Base-by-base conservation (phyloP, 306 rosid species). In the Fragaria nilgerrensis region DNA sequence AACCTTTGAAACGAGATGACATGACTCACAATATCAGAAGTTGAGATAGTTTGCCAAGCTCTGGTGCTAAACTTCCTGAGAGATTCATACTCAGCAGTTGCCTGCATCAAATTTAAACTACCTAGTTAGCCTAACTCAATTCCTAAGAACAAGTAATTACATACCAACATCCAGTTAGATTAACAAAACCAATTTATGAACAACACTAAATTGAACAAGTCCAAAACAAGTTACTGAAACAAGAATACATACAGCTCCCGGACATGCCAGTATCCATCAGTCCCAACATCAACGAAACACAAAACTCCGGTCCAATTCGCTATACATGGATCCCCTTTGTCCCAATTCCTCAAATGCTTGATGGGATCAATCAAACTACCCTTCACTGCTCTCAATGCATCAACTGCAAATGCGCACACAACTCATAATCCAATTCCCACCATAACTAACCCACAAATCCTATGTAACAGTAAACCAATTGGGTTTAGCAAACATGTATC, bases 251-350 rank as follows among this genome's bases (percentile, higher is more conserved):
- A 91, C 98, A 93, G 81, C 64, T 87, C 91, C 10, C 2, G 66
- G 76, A 93, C 72, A 81, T 88, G 98, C 75, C 88, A 70, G 82
- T 84, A 88, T 66, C 88, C 90, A 84, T 86, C 93, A 48, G 3
- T 17, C 19, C 82, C 84, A 36, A 29, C 71, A 48, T 16, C 49
- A 67, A 36, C 50, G 14, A 47, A 76, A 76, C 98, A 93, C 64
- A 78, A 77, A 77, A 93, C 86, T 39, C 90, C 96, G 3, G 87
- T 93, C 98, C 98, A 93, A 55, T 88, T 78, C 44, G 74, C 34
- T 53, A 75, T n/a, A 77, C 98, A 93, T 9, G 98, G 98, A 77
- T 93, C 96, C 49, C 93, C 90, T 50, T 76, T 23, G 36, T 75
- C 82, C 98, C 98, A 93, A 68, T 70, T 83, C 73, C 36, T 74